Conservation (phyloP, 208 protist genomes). For the Leishmania lainsoni region DNA sequence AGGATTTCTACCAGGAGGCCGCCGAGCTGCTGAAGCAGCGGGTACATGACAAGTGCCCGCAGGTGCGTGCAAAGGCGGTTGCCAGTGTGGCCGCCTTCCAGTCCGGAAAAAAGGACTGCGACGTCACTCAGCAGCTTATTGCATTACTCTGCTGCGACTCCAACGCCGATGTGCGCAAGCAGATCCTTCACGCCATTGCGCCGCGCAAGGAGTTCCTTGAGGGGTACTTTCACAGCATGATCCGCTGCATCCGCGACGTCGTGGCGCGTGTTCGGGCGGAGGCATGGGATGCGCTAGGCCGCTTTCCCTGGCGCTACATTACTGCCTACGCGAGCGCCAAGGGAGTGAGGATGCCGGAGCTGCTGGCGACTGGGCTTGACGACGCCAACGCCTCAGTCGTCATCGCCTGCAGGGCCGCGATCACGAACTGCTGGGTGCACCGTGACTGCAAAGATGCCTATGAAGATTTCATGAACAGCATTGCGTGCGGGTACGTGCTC, state of each 20-base stretch:
- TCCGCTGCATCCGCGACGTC: conserved; percentile 72
- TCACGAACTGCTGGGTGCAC: conserved; percentile 88
- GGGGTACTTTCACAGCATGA: conserved; percentile 88
- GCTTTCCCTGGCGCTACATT: conserved; percentile 87
- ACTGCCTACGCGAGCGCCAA: conserved; percentile 75
- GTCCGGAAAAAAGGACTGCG: conserved; percentile 80
- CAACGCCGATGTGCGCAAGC: conserved; percentile 79
- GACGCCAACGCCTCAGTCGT: conserved; percentile 71
- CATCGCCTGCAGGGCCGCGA: conserved; percentile 74
- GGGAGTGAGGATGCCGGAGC: conserved; percentile 46
- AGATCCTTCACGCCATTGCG: conserved; percentile 72
- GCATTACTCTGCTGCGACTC: conserved; percentile 81
- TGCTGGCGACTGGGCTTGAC: conserved; percentile 61
- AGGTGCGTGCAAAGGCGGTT: conserved; percentile 72
- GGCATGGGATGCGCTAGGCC: conserved; percentile 85
- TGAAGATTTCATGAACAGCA: conserved; percentile 64
- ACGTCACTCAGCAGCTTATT: conserved; percentile 88
- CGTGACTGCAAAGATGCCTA: conserved; percentile 75
- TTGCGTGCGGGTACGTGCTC: conserved; percentile 49
- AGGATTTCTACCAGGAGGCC: conserved; percentile 82
- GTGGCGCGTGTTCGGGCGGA: conserved; percentile 80
- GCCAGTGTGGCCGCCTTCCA: conserved; percentile 78
- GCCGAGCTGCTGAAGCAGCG: conserved; percentile 84
- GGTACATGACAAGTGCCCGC: conserved; percentile 74
- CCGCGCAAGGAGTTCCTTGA: conserved; percentile 87